Base-by-base conservation (phyloP, 192 early-diverging fungal genomes). In the Mortierella hygrophila region DNA sequence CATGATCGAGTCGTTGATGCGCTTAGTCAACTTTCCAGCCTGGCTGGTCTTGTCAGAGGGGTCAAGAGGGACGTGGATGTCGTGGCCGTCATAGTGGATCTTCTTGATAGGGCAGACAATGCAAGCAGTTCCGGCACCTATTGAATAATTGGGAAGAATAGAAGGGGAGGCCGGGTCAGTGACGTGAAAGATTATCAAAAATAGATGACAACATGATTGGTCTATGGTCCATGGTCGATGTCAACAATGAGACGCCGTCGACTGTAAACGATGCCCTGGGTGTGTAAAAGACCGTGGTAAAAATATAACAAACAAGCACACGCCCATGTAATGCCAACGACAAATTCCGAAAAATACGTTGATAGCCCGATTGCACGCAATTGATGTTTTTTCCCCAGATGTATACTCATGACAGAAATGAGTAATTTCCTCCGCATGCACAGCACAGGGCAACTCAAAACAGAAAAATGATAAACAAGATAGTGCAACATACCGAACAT, bases 21-120 rank as follows among this genome's bases (percentile, higher is more conserved):
- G 91, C 78, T 89, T 93, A 35, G 98, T 94, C 70, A 97, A 86
- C 75, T 95, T 96, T 41, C 98, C 98, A 54, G 97, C 97, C 86
- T 98, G 95, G 60, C 90, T 85, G 11, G 87, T 91, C 68, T 94
- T 90, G 86, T 98, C 89, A 21, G 89, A 91, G 44, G 97, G 95
- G 81, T 99, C 97, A 41, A 99, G 90, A 21, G 98, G 98, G 35
- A 99, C 92, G n/a, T 89, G 72, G 78, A 97, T 90, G 78, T 99
- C 97, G 72, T 89, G 81, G 73, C 93, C 95, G 63, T 96, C 85
- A 88, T 95, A 98, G 77, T 89, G 84, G 84, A 99, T 96, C 70
- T 85, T 89, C 93, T 95, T 97, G 91, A 99, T 97, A 18, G 98
- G 98, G 76, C 90, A 93, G 32, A 99, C 97, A 83, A 99, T 97